Evolutionary conservation across 257 asterid species (phyloP).

Genomic region (Solanum tacnaense): DNA sequence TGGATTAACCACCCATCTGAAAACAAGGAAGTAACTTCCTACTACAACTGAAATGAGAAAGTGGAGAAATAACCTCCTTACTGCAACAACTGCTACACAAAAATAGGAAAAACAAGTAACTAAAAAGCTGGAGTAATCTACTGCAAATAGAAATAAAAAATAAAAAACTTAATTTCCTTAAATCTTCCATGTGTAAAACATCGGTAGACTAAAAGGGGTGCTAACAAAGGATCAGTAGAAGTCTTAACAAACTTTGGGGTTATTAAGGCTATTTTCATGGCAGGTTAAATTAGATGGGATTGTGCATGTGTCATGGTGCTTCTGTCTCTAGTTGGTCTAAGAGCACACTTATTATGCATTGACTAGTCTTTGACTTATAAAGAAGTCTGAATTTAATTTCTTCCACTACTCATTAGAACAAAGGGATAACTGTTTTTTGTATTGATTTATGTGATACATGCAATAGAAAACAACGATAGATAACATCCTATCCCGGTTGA

Average conservation of each 20-base stretch:
- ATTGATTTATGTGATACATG: neutral
- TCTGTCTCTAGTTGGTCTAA: neutral
- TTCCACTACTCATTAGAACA: neutral
- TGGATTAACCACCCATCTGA: too few species aligned
- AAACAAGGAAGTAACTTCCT: too few species aligned
- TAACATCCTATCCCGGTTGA: neutral
- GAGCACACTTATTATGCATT: neutral
- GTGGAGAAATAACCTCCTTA: too few species aligned
- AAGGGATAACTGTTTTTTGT: neutral
- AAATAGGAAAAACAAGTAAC: too few species aligned
- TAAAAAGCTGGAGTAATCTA: too few species aligned
- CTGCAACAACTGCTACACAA: too few species aligned
- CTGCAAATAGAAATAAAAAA: too few species aligned
- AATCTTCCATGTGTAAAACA: too few species aligned
- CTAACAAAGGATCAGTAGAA: neutral
- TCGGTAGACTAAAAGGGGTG: too few species aligned
- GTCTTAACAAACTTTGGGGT: neutral
- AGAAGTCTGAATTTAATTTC: neutral
- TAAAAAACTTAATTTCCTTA: too few species aligned
- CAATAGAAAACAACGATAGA: neutral
- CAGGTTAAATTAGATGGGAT: neutral
- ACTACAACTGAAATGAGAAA: too few species aligned
- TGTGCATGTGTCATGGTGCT: neutral
- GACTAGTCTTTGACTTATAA: neutral
- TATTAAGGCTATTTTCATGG: neutral